Percentiles rank a stretch among this genome's conserved stretches.
phyloP scores from a whole-genome alignment of 139 green algal species.

The Chlorella ohadii region DNA sequence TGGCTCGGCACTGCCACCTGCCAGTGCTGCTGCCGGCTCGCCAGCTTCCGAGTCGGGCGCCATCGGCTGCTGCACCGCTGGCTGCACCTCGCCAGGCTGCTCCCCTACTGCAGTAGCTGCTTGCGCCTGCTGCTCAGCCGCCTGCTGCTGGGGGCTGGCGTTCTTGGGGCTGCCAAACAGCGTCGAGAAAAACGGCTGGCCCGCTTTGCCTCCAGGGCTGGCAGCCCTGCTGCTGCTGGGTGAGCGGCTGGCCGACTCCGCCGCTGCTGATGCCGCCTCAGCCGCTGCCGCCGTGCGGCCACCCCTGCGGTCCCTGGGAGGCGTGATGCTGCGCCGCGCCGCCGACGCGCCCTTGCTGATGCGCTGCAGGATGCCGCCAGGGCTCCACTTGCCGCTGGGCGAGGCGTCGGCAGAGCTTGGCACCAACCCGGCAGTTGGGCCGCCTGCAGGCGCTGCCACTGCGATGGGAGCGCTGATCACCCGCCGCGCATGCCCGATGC shows the following conservation, averaged over 20 bases:
- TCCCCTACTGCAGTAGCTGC: not conserved
- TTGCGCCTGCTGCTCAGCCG: not conserved
- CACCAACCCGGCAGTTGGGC: not conserved
- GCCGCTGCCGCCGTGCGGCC: not conserved
- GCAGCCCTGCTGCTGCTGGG: not conserved
- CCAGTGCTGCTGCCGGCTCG: not conserved
- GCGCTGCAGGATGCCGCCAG: conserved; percentile 10
- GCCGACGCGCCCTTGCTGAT: not conserved
- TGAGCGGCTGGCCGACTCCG: not conserved
- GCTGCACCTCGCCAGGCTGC: not conserved
- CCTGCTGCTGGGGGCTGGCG: not conserved
- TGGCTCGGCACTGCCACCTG: not conserved
- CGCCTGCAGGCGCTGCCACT: not conserved
- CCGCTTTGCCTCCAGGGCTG: not conserved
- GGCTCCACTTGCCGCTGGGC: not conserved
- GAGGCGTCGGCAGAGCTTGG: not conserved
- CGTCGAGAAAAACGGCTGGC: not conserved
- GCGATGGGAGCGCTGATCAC: not conserved
- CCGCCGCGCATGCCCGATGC: not conserved
- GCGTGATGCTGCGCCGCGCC: not conserved
- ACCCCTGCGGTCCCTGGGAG: not conserved
- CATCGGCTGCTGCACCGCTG: not conserved
- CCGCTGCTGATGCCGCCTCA: not conserved
- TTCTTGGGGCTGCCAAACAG: conserved; percentile 5
- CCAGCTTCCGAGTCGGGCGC: too few relatives aligned